A percentile compares a stretch with the other conserved stretches of the same genome.
These are phyloP conservation scores for Isatis tinctoria DNA, from an alignment of 345 rosid species.

Conservation along the genomic window DNA sequence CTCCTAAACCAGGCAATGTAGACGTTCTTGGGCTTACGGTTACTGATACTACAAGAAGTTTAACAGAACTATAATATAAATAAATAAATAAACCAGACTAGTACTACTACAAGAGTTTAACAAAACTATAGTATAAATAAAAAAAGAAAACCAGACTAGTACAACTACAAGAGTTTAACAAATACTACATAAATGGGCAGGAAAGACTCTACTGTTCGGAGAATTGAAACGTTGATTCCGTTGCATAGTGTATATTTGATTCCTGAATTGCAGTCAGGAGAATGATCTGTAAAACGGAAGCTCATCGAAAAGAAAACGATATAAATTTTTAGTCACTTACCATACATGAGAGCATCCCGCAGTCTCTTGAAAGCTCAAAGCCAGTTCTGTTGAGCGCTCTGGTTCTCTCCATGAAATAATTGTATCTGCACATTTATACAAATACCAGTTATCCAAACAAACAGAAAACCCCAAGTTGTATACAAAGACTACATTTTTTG, in stretches of 20 bases:
- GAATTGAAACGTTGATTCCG: slow-evolving; percentile 62
- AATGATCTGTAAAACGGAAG: not conserved
- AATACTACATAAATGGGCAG: not conserved
- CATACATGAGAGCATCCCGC: slow-evolving; percentile 80
- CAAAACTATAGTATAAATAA: no score
- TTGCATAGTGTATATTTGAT: slow-evolving; percentile 65
- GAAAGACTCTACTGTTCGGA: slow-evolving; percentile 57
- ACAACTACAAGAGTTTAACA: not conserved
- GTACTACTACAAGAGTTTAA: not conserved
- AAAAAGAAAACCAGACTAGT: not conserved
- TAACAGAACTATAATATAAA: no score
- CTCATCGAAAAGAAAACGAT: not conserved
- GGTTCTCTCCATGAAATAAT: slow-evolving; percentile 98
- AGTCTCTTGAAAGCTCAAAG: slow-evolving; percentile 88
- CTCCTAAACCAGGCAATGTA: not conserved
- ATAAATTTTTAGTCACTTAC: slow-evolving; percentile 9
- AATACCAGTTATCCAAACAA: not conserved
- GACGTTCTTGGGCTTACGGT: no score
- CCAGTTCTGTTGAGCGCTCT: slow-evolving; percentile 63
- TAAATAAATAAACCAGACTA: not conserved
- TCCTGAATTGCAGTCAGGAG: slow-evolving; percentile 37
- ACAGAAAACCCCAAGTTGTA: not conserved
- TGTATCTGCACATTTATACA: slow-evolving; percentile 47
- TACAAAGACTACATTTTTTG: slow-evolving; percentile 71
- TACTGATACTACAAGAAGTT: no score